phyloP scores from a whole-genome alignment of 371 early-diverging fungal genomes.

The Mucor irregularis region DNA sequence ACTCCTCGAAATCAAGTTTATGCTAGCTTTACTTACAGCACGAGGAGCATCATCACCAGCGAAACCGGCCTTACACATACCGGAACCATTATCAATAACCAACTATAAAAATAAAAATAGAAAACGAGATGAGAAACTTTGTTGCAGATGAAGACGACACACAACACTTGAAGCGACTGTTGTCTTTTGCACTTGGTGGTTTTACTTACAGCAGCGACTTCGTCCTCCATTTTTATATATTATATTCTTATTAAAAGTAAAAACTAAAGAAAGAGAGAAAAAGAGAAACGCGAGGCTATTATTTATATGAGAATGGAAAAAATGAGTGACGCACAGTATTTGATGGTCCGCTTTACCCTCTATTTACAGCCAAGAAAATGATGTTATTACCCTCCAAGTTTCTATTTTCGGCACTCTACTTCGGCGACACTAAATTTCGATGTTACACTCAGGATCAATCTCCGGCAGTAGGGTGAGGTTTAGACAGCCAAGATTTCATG shows the following conservation, averaged over 20 bases:
- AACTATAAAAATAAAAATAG: conserved; percentile 74
- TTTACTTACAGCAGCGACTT: conserved; percentile 83
- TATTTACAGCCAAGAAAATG: too few relatives aligned
- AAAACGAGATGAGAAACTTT: conserved; percentile 99
- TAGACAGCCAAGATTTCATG: too few relatives aligned
- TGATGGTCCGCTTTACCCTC: too few relatives aligned
- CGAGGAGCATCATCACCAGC: conserved; percentile 99
- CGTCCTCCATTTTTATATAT: conserved; percentile 83
- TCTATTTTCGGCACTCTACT: too few relatives aligned
- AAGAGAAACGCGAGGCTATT: neutral
- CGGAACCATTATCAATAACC: conserved; percentile 99
- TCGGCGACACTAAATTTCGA: too few relatives aligned
- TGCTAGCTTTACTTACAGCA: conserved; percentile 90
- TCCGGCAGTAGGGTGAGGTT: too few relatives aligned
- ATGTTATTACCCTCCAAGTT: too few relatives aligned
- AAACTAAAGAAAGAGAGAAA: conserved; percentile 51
- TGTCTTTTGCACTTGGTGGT: conserved; percentile 78
- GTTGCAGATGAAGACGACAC: neutral
- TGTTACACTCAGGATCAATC: too few relatives aligned
- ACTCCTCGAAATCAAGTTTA: neutral
- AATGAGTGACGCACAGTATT: conserved; percentile 55
- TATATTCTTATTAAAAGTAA: conserved; percentile 99
- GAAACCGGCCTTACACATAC: conserved; percentile 99
- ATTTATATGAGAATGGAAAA: conserved; percentile 24
- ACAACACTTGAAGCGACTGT: conserved; percentile 53